Percentiles rank a stretch among this genome's conserved stretches.
These are phyloP conservation scores for Citrus reticulata DNA, from an alignment of 345 rosid species.

Conservation along the genomic window DNA sequence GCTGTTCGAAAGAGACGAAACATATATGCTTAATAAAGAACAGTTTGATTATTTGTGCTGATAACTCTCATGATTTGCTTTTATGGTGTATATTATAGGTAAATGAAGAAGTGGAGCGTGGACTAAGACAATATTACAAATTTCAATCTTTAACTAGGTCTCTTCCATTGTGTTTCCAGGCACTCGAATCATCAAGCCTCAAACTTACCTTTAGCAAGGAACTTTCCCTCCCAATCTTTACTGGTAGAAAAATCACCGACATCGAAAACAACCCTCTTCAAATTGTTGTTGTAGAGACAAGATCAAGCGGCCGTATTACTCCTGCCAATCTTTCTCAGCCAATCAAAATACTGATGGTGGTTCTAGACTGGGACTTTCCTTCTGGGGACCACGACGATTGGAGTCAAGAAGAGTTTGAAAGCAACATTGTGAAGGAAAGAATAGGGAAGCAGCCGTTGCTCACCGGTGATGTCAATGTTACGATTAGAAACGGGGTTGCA, in stretches of 20 bases:
- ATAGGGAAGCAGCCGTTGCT: constrained; percentile 77
- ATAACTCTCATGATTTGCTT: neutral
- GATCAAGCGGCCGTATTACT: neutral
- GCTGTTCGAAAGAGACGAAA: no score
- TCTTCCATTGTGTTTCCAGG: constrained; percentile 43
- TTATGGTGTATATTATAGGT: constrained; percentile 35
- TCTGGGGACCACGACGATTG: constrained; percentile 19
- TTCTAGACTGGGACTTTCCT: constrained; percentile 44
- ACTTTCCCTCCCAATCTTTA: constrained; percentile 47
- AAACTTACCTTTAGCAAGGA: constrained; percentile 30
- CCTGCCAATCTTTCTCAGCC: neutral
- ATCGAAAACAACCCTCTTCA: constrained; percentile 43
- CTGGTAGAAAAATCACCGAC: constrained; percentile 61
- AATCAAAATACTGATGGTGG: constrained; percentile 57
- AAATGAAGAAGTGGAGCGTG: constrained; percentile 57
- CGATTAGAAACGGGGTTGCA: constrained; percentile 53
- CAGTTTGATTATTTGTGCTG: neutral
- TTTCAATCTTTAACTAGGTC: constrained; percentile 33
- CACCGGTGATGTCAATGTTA: constrained; percentile 55
- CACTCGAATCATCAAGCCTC: constrained; percentile 37
- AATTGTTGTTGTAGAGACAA: constrained; percentile 43
- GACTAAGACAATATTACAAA: constrained; percentile 23
- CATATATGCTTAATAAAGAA: neutral
- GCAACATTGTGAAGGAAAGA: constrained; percentile 63
- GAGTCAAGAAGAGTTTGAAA: constrained; percentile 61